Evolutionary conservation across 106 monocot genomes (phyloP).

Genomic region (Dendrobium nobile): DNA sequence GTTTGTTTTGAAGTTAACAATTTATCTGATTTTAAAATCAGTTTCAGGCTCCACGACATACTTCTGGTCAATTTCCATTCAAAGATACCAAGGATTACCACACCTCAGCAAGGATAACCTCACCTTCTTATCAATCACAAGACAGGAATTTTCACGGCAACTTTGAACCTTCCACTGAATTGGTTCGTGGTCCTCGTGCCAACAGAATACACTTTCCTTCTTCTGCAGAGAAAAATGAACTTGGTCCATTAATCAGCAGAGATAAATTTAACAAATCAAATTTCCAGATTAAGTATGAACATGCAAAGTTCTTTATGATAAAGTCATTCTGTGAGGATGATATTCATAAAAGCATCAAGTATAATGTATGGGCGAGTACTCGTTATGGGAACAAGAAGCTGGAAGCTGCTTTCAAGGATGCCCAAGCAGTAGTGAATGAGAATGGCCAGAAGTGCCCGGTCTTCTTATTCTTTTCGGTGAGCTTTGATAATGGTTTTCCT

Average conservation of each 20-base stretch:
- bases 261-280: conserved; percentile 54
- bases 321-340: conserved; percentile 88
- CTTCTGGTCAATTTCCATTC: conserved; percentile 6
- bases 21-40: neutral
- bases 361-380: conserved; percentile 93
- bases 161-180: conserved; percentile 18
- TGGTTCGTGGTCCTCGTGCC: conserved; percentile 61
- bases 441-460: conserved; percentile 50
- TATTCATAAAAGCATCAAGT: conserved; percentile 87
- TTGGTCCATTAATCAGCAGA: conserved; percentile 2
- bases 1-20: neutral
- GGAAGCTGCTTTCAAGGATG: conserved; percentile 59
- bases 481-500: conserved; percentile 10
- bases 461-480: conserved; percentile 93
- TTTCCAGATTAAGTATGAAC: conserved; percentile 51
- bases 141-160: conserved; percentile 11
- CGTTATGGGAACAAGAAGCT: conserved; percentile 73
- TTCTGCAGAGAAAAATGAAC: conserved; percentile 13
- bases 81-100: conserved; percentile 8
- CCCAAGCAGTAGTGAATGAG: conserved; percentile 30
- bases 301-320: conserved; percentile 93
- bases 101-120: conserved; percentile 10
- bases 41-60: conserved; percentile 15
- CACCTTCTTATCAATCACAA: conserved; percentile 11
- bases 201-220: conserved; percentile 21